Evolutionary conservation across 352 stramenopile species (phyloP).

Genomic region (Globisporangium spiculum): DNA sequence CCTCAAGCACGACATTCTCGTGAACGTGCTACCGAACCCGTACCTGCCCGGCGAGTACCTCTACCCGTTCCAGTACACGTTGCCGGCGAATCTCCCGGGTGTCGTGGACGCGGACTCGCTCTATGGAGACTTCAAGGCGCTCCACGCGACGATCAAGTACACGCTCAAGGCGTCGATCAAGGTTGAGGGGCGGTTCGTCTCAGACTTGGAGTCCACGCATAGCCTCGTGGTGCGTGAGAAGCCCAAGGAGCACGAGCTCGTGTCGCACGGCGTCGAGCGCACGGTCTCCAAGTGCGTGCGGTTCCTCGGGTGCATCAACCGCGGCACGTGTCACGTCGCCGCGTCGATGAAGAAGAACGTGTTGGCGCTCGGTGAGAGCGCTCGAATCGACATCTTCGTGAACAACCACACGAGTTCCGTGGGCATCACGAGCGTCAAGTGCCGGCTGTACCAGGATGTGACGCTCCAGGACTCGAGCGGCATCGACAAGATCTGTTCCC

Average conservation of each 20-base stretch:
- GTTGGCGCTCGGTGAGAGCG: slow-evolving; percentile 52
- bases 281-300: slow-evolving; percentile 65
- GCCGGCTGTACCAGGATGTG: slow-evolving; percentile 61
- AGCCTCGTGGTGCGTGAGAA: slow-evolving; percentile 45
- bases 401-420: slow-evolving; percentile 68
- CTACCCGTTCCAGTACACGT: slow-evolving; percentile 63
- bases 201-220: slow-evolving; percentile 59
- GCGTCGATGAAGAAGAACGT: slow-evolving; percentile 66
- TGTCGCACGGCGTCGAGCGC: slow-evolving; percentile 40
- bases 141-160: slow-evolving; percentile 78
- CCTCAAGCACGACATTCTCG: slow-evolving; percentile 58
- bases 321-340: slow-evolving; percentile 57
- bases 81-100: slow-evolving; percentile 49
- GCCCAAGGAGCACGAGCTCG: slow-evolving; percentile 7
- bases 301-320: slow-evolving; percentile 49
- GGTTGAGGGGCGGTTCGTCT: slow-evolving; percentile 66
- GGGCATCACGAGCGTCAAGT: slow-evolving; percentile 44
- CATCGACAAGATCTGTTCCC: slow-evolving; percentile 33
- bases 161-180: slow-evolving; percentile 65
- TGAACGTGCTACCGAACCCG: slow-evolving; percentile 41
- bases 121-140: slow-evolving; percentile 41
- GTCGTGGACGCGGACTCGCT: slow-evolving; percentile 56
- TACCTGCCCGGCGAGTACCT: slow-evolving; percentile 66
- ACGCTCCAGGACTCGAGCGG: slow-evolving; percentile 40
- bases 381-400: slow-evolving; percentile 64